phyloP scores from a whole-genome alignment of 31 red algal genomes.

The Odonthalia washingtoniensis region DNA sequence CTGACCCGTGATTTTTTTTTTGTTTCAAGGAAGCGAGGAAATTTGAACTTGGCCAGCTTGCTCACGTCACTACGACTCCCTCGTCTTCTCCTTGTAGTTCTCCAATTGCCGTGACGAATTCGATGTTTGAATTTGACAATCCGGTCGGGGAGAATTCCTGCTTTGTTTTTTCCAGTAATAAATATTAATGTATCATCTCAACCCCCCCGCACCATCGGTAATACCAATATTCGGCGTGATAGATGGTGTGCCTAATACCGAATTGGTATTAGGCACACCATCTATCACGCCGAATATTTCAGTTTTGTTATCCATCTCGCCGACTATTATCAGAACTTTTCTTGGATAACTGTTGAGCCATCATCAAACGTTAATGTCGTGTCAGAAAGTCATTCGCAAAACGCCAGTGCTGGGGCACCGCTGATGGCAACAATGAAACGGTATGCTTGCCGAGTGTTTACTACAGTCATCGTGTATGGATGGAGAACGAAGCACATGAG shows the following conservation, averaged over 20 bases:
- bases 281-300: conserved; percentile 14
- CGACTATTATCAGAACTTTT: not conserved
- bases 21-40: conserved; percentile 68
- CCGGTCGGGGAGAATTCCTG: not conserved
- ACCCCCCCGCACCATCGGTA: conserved; percentile 10
- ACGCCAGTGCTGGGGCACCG: not conserved
- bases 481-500: conserved; percentile 32
- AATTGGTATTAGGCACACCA: not conserved
- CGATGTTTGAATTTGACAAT: conserved; percentile 6
- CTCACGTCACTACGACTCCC: conserved; percentile 50
- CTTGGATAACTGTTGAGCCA: not conserved
- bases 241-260: too few species aligned
- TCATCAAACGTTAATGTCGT: not conserved
- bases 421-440: not conserved
- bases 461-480: conserved; percentile 48
- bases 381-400: not conserved
- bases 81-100: conserved; percentile 5
- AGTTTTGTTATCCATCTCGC: not conserved
- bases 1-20: conserved; percentile 51
- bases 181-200: not conserved
- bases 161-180: not conserved
- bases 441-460: conserved; percentile 78
- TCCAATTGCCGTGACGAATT: not conserved
- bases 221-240: too few species aligned
- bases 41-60: conserved; percentile 47